Percentiles rank a stretch among this genome's conserved stretches.
Evolutionary conservation across 176 grass and related monocot genomes (phyloP).

Genomic region (Elaeis guineensis): DNA sequence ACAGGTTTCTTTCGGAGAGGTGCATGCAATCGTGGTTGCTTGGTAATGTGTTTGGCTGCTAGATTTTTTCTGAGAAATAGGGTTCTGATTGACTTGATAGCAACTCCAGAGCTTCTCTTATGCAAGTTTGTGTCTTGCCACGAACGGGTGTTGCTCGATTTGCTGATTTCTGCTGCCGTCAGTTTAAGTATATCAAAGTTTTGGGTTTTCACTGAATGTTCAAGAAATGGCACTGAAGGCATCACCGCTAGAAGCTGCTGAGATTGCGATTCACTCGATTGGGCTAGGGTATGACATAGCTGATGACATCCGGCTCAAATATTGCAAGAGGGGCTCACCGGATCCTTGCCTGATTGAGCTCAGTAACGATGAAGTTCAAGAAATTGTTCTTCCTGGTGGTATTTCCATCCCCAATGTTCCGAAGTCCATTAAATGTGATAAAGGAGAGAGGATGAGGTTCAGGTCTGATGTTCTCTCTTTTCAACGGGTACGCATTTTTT

Average conservation of each 20-base stretch:
- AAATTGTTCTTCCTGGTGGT: slow-evolving; percentile 63
- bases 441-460: slow-evolving; percentile 76
- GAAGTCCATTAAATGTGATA: slow-evolving; percentile 78
- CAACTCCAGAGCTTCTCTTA: too few species aligned
- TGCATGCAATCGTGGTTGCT: too few species aligned
- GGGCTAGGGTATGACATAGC: slow-evolving; percentile 81
- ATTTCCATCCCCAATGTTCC: slow-evolving; percentile 40
- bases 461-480: slow-evolving; percentile 82
- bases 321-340: slow-evolving; percentile 37
- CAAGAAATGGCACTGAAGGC: slow-evolving; percentile 53
- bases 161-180: too few species aligned
- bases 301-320: slow-evolving; percentile 66
- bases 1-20: too few species aligned
- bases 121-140: too few species aligned
- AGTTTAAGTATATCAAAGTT: too few species aligned
- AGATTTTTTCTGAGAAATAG: too few species aligned
- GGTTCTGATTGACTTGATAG: too few species aligned
- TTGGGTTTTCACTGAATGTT: background rate
- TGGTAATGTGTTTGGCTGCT: too few species aligned
- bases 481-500: slow-evolving; percentile 49
- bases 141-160: too few species aligned
- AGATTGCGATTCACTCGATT: slow-evolving; percentile 55
- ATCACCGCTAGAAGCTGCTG: slow-evolving; percentile 25
- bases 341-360: slow-evolving; percentile 73
- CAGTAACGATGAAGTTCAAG: slow-evolving; percentile 34